Evolutionary conservation across 139 green algal genomes (phyloP).

Genomic region (Chlorella sp.): DNA sequence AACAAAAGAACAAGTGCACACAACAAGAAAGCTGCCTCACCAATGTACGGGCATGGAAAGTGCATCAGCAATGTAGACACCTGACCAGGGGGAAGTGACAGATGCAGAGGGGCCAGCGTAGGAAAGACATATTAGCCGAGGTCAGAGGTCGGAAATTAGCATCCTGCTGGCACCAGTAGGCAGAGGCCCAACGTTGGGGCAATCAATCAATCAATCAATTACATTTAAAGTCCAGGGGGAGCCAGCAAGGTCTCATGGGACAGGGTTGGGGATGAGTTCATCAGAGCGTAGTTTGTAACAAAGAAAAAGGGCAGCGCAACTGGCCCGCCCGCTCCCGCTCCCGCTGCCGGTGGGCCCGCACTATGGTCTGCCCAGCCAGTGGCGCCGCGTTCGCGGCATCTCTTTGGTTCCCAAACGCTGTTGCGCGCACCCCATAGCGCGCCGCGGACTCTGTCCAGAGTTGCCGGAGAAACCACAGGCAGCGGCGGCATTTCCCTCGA

Average conservation of each 20-base stretch:
- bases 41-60: conserved; percentile 35
- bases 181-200: too few species aligned
- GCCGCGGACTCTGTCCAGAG: conserved; percentile 20
- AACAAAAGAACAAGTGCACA: too few species aligned
- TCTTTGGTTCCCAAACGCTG: too few species aligned
- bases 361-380: background rate
- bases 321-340: background rate
- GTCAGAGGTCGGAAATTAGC: background rate
- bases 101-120: background rate
- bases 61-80: conserved; percentile 19
- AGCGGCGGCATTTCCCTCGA: background rate
- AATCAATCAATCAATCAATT: too few species aligned
- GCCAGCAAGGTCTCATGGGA: too few species aligned
- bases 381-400: background rate
- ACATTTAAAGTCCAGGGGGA: too few species aligned
- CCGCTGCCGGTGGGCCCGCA: background rate
- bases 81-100: background rate
- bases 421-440: conserved; percentile 11
- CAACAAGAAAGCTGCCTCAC: too few species aligned
- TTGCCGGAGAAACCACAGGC: background rate
- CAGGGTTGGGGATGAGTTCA: too few species aligned
- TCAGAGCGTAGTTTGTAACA: too few species aligned
- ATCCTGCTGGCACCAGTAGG: background rate
- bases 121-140: background rate
- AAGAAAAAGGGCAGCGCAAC: too few species aligned